Conservation (phyloP, 2,329 filamentous ascomycete genomes). For the Aspergillus ruber region DNA sequence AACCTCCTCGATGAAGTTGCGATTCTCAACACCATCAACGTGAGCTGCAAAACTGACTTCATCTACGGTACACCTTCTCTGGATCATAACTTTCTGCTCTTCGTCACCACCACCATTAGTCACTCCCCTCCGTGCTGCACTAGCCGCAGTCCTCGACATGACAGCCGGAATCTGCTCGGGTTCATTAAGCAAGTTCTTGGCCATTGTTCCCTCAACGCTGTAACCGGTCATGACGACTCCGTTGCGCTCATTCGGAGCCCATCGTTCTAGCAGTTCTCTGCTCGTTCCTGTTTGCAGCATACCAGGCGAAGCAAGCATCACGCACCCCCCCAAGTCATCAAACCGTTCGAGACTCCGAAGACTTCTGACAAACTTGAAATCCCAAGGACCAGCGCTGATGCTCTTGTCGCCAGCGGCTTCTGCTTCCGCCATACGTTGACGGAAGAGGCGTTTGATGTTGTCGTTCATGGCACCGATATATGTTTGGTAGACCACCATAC, state of each 20-base stretch:
- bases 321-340: conserved; percentile 89
- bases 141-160: conserved; percentile 62
- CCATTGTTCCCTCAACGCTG: conserved; percentile 98
- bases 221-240: conserved; percentile 99
- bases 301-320: conserved; percentile 95
- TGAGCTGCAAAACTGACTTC: conserved; percentile 96
- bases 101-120: conserved; percentile 55
- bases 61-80: conserved; percentile 82
- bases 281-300: conserved; percentile 98
- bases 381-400: conserved; percentile 68
- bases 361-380: conserved; percentile 89
- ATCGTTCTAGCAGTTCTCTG: conserved; percentile 83
- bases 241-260: conserved; percentile 94
- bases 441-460: conserved; percentile 94
- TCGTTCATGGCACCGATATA: conserved; percentile 99
- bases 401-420: conserved; percentile 78
- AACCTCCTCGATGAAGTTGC: conserved; percentile 94
- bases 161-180: conserved; percentile 92
- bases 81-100: conserved; percentile 85
- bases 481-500: conserved; percentile 98
- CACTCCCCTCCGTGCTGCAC: conserved; percentile 51
- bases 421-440: conserved; percentile 84
- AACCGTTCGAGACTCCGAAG: conserved; percentile 91
- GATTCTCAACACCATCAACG: conserved; percentile 91
- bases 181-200: conserved; percentile 88